A percentile compares a stretch with the other conserved stretches of the same genome.
These are phyloP conservation scores for Pseudocercospora cruenta DNA, from an alignment of 2,329 filamentous ascomycete species.

Conservation along the genomic window DNA sequence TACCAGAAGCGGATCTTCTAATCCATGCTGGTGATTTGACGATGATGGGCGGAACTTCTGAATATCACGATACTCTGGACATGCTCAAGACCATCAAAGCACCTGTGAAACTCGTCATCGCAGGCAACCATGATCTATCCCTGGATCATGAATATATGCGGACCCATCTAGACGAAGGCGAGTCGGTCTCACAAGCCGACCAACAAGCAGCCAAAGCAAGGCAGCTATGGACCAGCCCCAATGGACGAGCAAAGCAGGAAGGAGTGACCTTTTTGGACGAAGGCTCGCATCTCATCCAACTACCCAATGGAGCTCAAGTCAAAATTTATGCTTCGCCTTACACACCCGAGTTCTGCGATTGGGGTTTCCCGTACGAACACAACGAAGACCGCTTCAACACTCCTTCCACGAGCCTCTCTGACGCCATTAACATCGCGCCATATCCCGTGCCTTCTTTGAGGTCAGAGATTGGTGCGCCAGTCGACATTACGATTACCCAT, in stretches of 20 bases:
- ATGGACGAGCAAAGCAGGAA: conserved; percentile 37
- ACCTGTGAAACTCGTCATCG: conserved; percentile 43
- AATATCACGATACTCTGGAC: conserved; percentile 38
- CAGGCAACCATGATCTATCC: conserved; percentile 43
- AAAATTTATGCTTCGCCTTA: conserved; percentile 58
- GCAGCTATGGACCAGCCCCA: conserved; percentile 17
- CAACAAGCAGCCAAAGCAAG: conserved; percentile 8
- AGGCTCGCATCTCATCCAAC: conserved; percentile 50
- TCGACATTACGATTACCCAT: conserved; percentile 48
- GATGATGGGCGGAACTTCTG: conserved; percentile 33
- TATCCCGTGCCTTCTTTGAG: conserved; percentile 16
- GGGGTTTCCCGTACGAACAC: conserved; percentile 59
- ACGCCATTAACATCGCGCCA: conserved; percentile 18
- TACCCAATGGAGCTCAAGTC: conserved; percentile 54
- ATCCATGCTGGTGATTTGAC: conserved; percentile 49
- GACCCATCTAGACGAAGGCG: conserved; percentile 6
- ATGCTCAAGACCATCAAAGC: conserved; percentile 37
- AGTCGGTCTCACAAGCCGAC: conserved; percentile 13
- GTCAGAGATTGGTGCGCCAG: conserved; percentile 8
- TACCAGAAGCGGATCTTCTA: conserved; percentile 39
- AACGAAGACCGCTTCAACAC: conserved; percentile 46
- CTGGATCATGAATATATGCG: conserved; percentile 28
- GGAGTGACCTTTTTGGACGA: conserved; percentile 60
- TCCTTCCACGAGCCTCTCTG: conserved; percentile 6
- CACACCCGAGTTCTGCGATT: conserved; percentile 57